Conservation (phyloP, 352 stramenopile genomes). For the Phytophthora constricta region DNA sequence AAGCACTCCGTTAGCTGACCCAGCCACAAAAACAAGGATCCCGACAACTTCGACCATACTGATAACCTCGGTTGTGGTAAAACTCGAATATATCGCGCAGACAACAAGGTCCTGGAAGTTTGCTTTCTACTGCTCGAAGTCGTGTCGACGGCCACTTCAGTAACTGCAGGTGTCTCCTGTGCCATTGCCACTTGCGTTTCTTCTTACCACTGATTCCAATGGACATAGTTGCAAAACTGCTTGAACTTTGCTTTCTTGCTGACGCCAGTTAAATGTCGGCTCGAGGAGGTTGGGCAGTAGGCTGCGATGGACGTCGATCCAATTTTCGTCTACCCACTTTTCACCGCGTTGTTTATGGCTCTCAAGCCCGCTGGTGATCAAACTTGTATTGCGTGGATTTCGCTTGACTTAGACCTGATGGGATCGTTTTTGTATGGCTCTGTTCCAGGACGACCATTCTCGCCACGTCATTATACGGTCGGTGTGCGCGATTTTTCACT, state of each 20-base stretch:
- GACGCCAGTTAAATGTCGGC: neutral
- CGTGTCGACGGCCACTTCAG: conserved; percentile 22
- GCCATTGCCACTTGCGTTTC: conserved; percentile 42
- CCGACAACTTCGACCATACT: conserved; percentile 9
- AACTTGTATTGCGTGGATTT: conserved; percentile 27
- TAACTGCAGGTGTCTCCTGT: conserved; percentile 25
- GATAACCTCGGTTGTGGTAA: conserved; percentile 7
- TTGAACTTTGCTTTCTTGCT: conserved; percentile 4
- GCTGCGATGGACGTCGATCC: conserved; percentile 18
- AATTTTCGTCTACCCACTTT: conserved; percentile 40
- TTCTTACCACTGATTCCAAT: conserved; percentile 22
- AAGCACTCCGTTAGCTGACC: conserved; percentile 27
- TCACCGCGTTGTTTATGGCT: conserved; percentile 36
- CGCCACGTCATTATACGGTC: neutral
- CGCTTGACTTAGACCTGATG: conserved; percentile 37
- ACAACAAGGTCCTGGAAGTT: conserved; percentile 21
- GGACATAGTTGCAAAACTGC: neutral
- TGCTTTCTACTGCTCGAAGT: conserved; percentile 6
- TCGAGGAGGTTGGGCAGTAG: conserved; percentile 20
- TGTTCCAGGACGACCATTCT: conserved; percentile 44
- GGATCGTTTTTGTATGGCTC: conserved; percentile 16
- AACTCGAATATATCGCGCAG: conserved; percentile 30
- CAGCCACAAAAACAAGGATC: conserved; percentile 7
- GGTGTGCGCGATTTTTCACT: neutral
- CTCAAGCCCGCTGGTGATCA: conserved; percentile 39